Percentiles rank a stretch among this genome's conserved stretches.
phyloP scores from a whole-genome alignment of 805 yeast species.

The Naumovozyma castellii region DNA sequence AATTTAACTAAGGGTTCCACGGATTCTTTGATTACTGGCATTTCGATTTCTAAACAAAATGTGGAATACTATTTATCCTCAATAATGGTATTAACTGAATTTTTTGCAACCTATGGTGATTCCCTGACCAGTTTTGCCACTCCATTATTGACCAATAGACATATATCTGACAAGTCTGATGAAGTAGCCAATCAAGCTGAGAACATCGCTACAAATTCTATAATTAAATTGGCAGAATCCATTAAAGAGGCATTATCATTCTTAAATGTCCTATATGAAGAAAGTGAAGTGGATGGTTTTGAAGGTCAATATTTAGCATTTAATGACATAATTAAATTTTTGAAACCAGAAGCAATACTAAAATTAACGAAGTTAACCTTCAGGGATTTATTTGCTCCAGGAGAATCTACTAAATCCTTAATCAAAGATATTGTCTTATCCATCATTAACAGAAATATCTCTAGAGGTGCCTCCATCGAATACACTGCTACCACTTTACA shows the following conservation, averaged over 20 bases:
- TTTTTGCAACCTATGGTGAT: conserved; percentile 56
- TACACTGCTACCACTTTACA: conserved; percentile 78
- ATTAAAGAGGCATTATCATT: conserved; percentile 89
- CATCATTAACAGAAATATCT: conserved; percentile 77
- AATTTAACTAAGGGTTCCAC: background rate
- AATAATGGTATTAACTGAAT: conserved; percentile 56
- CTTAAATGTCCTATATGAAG: conserved; percentile 70
- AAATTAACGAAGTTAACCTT: conserved; percentile 60
- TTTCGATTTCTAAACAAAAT: conserved; percentile 31
- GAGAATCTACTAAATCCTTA: conserved; percentile 41
- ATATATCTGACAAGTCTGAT: conserved; percentile 30
- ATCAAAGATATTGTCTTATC: conserved; percentile 83
- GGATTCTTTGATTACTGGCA: conserved; percentile 16
- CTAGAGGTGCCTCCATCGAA: conserved; percentile 90
- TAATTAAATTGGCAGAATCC: conserved; percentile 62
- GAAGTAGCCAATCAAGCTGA: conserved; percentile 82
- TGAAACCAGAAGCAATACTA: conserved; percentile 58
- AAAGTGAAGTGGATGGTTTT: conserved; percentile 36
- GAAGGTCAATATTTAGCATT: conserved; percentile 35
- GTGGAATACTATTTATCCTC: conserved; percentile 67
- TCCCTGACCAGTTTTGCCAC: conserved; percentile 23
- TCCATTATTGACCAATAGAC: conserved; percentile 30
- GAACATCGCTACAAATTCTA: conserved; percentile 73
- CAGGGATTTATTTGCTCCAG: conserved; percentile 69
- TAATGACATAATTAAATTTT: conserved; percentile 58